Base-by-base conservation (phyloP, 2,329 filamentous ascomycete genomes). In the Xylaria hypoxylon region DNA sequence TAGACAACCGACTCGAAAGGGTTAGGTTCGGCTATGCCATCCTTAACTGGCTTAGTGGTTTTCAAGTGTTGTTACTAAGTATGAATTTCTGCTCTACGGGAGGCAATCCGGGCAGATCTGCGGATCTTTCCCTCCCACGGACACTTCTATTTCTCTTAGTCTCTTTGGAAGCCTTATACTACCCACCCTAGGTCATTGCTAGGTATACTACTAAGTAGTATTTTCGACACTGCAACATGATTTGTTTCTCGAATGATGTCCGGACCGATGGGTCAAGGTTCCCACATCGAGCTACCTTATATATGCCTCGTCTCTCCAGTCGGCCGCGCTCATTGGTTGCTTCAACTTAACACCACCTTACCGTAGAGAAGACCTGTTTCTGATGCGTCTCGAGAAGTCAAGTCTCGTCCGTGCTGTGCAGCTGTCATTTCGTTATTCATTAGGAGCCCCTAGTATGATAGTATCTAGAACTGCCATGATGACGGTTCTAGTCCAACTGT, bases 371-470 rank as follows among this genome's bases (percentile, higher is more conserved):
- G 45, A 15, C 40, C 33, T 63, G 52, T 55, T 62, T 55, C 55
- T 31, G 11, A 59, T 53, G 53, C 40, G 64, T 59, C 59, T 66
- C 59, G 59, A 63, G 24, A 22, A 45, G 5, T 28, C 47, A 17
- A 15, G 28, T 44, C 26, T 60, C n/a, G 51, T 65, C 57, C 45
- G 62, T 61, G 57, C 57, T 22, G 42, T 64, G 51, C 52, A 57
- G 44, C n/a, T 44, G 31, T 38, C n/a, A 58, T 42, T 48, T 42
- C 15, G 28, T 53, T 51, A 50, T 35, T 28, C 31, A 40, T 44
- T n/a, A 24, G 45, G 47, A 3, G n/a, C 24, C 38, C 40, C 15
- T 11, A 15, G 22, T 2, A n/a, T n/a, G n/a, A n/a, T n/a, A n/a
- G n/a, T n/a, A n/a, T n/a, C n/a, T n/a, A 45, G 35, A n/a, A 15